Evolutionary conservation across 805 yeast genomes (phyloP).

Genomic region (Monosporozyma siamensis): DNA sequence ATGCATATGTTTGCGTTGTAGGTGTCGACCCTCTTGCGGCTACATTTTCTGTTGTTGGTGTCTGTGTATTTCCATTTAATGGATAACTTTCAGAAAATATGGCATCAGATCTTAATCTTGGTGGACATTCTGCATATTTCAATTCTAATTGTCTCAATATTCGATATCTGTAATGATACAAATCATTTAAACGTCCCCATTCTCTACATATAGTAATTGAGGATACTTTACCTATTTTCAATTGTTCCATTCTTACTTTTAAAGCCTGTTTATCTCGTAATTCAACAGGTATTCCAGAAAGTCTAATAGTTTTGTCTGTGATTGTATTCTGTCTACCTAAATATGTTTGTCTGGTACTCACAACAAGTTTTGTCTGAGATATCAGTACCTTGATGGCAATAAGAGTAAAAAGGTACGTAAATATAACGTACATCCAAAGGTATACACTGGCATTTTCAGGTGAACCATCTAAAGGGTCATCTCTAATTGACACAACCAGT

Average conservation of each 20-base stretch:
- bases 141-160: slow-evolving; percentile 53
- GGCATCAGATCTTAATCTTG: slow-evolving; percentile 17
- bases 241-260: slow-evolving; percentile 62
- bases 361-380: slow-evolving; percentile 63
- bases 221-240: slow-evolving; percentile 73
- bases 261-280: slow-evolving; percentile 63
- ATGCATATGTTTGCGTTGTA: not conserved
- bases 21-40: not conserved
- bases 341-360: slow-evolving; percentile 67
- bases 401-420: slow-evolving; percentile 78
- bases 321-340: slow-evolving; percentile 80
- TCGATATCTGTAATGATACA: slow-evolving; percentile 50
- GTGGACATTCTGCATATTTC: slow-evolving; percentile 31
- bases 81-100: slow-evolving; percentile 19
- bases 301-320: slow-evolving; percentile 81
- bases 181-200: slow-evolving; percentile 65
- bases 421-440: slow-evolving; percentile 74
- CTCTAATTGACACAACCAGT: slow-evolving; percentile 14
- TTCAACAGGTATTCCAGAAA: slow-evolving; percentile 82
- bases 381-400: slow-evolving; percentile 51
- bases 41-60: not conserved
- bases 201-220: slow-evolving; percentile 75
- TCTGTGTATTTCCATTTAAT: slow-evolving; percentile 8
- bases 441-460: slow-evolving; percentile 45
- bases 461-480: slow-evolving; percentile 17